Evolutionary conservation across 106 monocot genomes (phyloP).

Genomic region (Agapanthus africanus): DNA sequence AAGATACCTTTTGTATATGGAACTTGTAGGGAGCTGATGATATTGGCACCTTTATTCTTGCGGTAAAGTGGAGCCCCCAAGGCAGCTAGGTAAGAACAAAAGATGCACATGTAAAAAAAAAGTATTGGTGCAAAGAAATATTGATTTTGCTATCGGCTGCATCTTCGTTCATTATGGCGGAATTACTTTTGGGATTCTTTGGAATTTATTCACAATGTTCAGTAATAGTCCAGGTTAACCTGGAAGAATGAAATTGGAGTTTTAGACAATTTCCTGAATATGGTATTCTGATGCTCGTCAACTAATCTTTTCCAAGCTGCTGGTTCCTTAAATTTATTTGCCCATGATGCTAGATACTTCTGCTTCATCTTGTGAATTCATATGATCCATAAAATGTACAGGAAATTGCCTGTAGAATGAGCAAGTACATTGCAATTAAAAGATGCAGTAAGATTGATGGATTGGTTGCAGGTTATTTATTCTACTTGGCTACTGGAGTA

Average conservation of each 20-base stretch:
- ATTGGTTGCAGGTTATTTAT: not conserved
- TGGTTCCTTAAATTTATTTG: not conserved
- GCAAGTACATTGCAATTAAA: not conserved
- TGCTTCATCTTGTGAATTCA: too few species aligned
- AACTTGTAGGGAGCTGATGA: not conserved
- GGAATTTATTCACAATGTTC: not conserved
- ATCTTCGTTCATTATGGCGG: not conserved
- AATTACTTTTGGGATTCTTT: not conserved
- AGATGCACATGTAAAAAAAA: too few species aligned
- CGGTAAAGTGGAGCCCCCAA: constrained; percentile 2
- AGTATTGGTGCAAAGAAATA: not conserved
- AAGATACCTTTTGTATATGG: constrained; percentile 8
- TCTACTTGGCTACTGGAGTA: not conserved
- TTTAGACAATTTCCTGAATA: not conserved
- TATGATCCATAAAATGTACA: too few species aligned
- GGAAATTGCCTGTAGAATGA: not conserved
- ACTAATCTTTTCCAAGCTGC: not conserved
- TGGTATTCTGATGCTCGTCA: constrained; percentile 1
- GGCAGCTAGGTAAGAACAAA: not conserved
- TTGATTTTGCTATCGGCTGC: not conserved
- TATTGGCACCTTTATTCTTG: not conserved
- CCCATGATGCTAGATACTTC: too few species aligned
- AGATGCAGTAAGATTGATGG: not conserved
- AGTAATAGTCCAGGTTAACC: not conserved
- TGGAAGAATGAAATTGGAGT: not conserved